Evolutionary conservation across 2,329 filamentous ascomycete genomes (phyloP).

Genomic region (Aspergillus aculeatinus): DNA sequence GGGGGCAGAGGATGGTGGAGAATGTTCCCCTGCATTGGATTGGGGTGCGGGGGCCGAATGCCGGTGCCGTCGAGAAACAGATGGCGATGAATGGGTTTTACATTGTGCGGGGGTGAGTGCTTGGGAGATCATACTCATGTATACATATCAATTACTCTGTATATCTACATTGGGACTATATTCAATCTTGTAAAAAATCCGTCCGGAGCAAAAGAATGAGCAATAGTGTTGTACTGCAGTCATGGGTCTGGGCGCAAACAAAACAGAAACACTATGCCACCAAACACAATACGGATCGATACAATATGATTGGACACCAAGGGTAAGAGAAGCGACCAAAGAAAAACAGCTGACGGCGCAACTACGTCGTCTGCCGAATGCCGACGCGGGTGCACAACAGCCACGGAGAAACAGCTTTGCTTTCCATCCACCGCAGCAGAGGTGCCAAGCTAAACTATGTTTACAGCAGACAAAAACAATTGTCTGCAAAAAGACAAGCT

Average conservation of each 20-base stretch:
- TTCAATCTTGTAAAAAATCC: no score
- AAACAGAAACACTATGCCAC: no score
- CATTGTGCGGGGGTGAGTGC: constrained; percentile 25
- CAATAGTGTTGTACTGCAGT: no score
- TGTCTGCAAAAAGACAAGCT: neutral
- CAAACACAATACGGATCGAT: no score
- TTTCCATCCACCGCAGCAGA: neutral
- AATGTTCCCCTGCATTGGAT: constrained; percentile 59
- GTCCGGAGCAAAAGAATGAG: no score
- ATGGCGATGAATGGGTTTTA: constrained; percentile 40
- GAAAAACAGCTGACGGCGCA: no score
- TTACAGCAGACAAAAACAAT: neutral
- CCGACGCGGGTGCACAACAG: neutral
- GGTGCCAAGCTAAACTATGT: neutral
- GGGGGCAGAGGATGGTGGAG: constrained; percentile 57
- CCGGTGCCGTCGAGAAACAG: constrained; percentile 49
- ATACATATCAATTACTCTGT: no score
- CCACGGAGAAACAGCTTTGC: neutral
- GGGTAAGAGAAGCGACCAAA: no score
- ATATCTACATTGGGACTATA: no score
- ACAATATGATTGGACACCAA: no score
- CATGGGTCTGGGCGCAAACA: no score
- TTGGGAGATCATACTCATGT: no score
- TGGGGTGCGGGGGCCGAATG: constrained; percentile 54
- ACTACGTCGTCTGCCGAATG: neutral